phyloP scores from a whole-genome alignment of 1,284 basidiomycete species.

The Cutaneotrichosporon arboriforme region DNA sequence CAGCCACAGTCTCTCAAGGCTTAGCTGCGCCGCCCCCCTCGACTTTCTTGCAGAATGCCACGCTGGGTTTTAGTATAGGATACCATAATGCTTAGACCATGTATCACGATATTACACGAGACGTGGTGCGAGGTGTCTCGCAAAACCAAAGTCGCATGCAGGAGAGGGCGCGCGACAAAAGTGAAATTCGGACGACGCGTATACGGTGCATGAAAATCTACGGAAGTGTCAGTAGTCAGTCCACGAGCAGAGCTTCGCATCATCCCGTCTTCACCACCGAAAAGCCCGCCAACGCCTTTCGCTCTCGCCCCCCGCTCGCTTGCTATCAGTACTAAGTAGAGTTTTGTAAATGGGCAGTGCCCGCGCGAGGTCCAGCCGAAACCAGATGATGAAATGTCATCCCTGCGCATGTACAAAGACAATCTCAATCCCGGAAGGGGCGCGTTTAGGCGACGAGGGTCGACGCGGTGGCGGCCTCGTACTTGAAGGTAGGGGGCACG shows the following conservation, averaged over 20 bases:
- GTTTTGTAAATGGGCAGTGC: slow-evolving; percentile 3
- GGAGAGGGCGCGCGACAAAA: no score
- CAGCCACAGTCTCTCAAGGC: slow-evolving; percentile 11
- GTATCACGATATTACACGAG: not conserved
- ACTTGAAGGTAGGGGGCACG: slow-evolving; percentile 96
- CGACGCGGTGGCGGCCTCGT: slow-evolving; percentile 86
- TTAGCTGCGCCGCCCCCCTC: not conserved
- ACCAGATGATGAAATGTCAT: slow-evolving; percentile 8
- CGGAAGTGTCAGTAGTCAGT: slow-evolving; percentile 1
- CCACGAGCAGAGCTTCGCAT: not conserved
- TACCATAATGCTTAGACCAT: not conserved
- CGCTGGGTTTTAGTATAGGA: not conserved
- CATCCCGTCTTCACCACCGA: not conserved
- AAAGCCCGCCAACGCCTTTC: no score
- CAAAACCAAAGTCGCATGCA: no score
- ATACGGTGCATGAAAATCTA: not conserved
- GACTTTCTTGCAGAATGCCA: not conserved
- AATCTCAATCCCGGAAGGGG: not conserved
- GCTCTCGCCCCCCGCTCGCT: not conserved
- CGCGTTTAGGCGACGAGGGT: slow-evolving; percentile 48
- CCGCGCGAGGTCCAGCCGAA: slow-evolving; percentile 11
- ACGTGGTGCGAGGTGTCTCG: no score
- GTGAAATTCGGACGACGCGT: not conserved
- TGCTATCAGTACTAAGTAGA: slow-evolving; percentile 4
- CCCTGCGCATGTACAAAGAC: slow-evolving; percentile 8